Conservation (phyloP, 1,139 yeast species). For the Torulaspora pretoriensis region DNA sequence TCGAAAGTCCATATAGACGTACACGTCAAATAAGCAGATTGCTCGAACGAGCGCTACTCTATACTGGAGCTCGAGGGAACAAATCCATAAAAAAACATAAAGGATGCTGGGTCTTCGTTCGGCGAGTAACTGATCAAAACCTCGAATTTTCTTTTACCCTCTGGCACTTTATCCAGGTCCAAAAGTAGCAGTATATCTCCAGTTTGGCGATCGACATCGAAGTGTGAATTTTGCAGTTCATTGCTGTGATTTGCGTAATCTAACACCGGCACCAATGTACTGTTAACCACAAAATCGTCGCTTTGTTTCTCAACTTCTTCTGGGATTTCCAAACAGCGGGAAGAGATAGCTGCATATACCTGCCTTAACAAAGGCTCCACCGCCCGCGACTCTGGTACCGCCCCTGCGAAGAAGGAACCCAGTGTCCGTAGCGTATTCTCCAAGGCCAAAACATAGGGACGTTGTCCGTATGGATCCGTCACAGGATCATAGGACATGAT, state of each 20-base stretch:
- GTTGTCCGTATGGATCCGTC: constrained; percentile 12
- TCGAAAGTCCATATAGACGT: too few relatives aligned
- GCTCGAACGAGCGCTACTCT: too few relatives aligned
- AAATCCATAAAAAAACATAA: constrained; percentile 58
- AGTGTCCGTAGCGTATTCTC: constrained; percentile 23
- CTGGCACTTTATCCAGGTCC: constrained; percentile 18
- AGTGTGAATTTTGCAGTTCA: constrained; percentile 46
- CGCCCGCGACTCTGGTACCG: background rate
- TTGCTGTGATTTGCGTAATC: constrained; percentile 64
- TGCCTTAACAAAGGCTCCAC: constrained; percentile 34
- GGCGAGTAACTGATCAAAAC: constrained; percentile 50
- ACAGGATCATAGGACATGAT: constrained; percentile 18
- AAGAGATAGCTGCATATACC: constrained; percentile 48
- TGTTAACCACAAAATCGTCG: constrained; percentile 43
- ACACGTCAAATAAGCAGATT: too few relatives aligned
- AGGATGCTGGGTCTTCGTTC: constrained; percentile 44
- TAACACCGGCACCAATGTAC: constrained; percentile 59
- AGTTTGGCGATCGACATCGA: constrained; percentile 53
- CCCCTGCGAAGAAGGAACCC: constrained; percentile 22
- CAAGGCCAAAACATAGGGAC: constrained; percentile 7
- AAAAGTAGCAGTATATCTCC: constrained; percentile 46
- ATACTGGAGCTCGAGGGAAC: constrained; percentile 24
- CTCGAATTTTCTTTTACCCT: constrained; percentile 33
- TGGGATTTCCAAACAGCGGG: constrained; percentile 64
- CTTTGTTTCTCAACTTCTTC: constrained; percentile 32